Evolutionary conservation across 441 rosid genomes (phyloP).

Genomic region (Adansonia madagascariensis): DNA sequence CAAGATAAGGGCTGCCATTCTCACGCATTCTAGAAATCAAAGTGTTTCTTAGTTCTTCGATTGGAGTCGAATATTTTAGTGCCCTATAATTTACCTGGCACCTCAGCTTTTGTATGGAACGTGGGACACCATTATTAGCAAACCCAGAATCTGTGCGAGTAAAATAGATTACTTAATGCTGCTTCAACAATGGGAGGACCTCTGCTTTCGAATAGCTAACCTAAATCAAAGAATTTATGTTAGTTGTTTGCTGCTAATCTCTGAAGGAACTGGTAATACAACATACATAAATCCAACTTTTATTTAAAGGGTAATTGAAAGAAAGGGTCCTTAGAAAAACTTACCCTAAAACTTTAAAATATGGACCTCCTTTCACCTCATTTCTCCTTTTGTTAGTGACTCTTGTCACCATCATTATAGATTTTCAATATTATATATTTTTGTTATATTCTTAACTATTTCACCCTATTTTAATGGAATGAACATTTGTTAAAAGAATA

Average conservation of each 20-base stretch:
- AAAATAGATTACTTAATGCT: slow-evolving; percentile 78
- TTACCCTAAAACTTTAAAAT: no score
- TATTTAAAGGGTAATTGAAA: no score
- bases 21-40: slow-evolving; percentile 78
- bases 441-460: no score
- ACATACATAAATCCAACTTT: not conserved
- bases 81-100: slow-evolving; percentile 86
- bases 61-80: slow-evolving; percentile 72
- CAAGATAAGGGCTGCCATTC: slow-evolving; percentile 72
- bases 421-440: no score
- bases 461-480: no score
- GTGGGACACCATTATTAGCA: slow-evolving; percentile 73
- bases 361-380: no score
- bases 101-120: slow-evolving; percentile 76
- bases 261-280: slow-evolving; percentile 1
- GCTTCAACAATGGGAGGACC: slow-evolving; percentile 73
- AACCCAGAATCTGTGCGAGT: slow-evolving; percentile 90
- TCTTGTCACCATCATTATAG: no score
- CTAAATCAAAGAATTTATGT: slow-evolving; percentile 42
- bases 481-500: no score
- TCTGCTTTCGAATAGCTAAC: slow-evolving; percentile 73
- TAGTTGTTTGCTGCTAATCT: not conserved
- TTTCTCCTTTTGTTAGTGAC: no score
- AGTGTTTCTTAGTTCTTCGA: slow-evolving; percentile 75
- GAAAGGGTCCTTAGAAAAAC: no score